Percentiles rank a stretch among this genome's conserved stretches.
phyloP scores from a whole-genome alignment of 2,329 filamentous ascomycete genomes.

The Talaromyces islandicus region DNA sequence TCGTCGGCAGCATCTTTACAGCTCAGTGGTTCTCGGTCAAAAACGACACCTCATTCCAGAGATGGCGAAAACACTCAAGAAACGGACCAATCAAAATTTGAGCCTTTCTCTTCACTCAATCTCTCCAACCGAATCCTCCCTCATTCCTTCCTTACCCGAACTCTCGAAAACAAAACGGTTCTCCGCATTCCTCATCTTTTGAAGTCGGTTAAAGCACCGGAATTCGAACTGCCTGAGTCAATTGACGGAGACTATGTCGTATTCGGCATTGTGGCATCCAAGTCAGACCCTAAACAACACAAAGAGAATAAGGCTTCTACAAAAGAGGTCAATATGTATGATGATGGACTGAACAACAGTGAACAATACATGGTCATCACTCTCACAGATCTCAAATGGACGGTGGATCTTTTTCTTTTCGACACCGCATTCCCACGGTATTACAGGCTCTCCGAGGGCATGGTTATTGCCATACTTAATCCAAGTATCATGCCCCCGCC shows the following conservation, averaged over 20 bases:
- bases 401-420: constrained; percentile 88
- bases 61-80: constrained; percentile 17
- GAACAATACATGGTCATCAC: constrained; percentile 92
- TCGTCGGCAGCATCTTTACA: constrained; percentile 4
- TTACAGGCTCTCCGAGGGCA: constrained; percentile 91
- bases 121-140: constrained; percentile 77
- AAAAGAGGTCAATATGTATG: constrained; percentile 41
- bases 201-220: constrained; percentile 71
- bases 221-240: constrained; percentile 67
- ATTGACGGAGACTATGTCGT: constrained; percentile 86
- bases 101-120: constrained; percentile 80
- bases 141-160: constrained; percentile 71
- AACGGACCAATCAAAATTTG: constrained; percentile 61
- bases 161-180: constrained; percentile 69
- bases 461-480: constrained; percentile 85
- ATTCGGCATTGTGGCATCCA: constrained; percentile 79
- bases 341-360: constrained; percentile 49
- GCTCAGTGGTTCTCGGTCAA: constrained; percentile 10
- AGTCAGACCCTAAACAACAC: constrained; percentile 69
- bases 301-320: constrained; percentile 40
- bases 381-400: constrained; percentile 82
- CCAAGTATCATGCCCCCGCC: constrained; percentile 85
- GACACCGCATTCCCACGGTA: constrained; percentile 84
- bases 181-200: constrained; percentile 76
- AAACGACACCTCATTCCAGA: constrained; percentile 10